Base-by-base conservation (phyloP, 2,329 filamentous ascomycete species). In the Fusarium proliferatum region DNA sequence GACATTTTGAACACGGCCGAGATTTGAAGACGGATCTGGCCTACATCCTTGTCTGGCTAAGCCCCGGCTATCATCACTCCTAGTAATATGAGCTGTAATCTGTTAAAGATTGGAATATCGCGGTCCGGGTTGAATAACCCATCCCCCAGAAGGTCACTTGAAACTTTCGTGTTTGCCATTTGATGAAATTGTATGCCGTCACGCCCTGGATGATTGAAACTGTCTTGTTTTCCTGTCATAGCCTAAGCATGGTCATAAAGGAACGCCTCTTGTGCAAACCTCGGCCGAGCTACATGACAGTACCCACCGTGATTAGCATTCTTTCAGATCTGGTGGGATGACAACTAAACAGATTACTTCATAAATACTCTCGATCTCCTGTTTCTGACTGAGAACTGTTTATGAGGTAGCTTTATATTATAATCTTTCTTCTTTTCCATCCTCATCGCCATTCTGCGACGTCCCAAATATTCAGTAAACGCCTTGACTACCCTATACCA, bases 101-200 rank as follows among this genome's bases (percentile, higher is more conserved):
- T 34, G 48, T 51, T 33, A 51, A 9, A 9, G 5, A 5, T 0
- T 6, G 11, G 0, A 21, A 0, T 0, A 6, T 11, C 1, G 2
- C 3, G 1, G 0, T 13, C 3, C 16, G 7, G 1, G 23, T 23
- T 23, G 23, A 23, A 23, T 23, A 9, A 19, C 5, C 6, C 3
- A 6, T 19, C 5, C 5, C 4, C 7, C 9, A 6, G 13, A 5
- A n/a, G 19, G 26, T 9, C 4, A 6, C 4, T 8, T 4, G 16
- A 10, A 46, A 9, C 7, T 13, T 19, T 12, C 11, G 3, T 2
- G 0, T 10, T 26, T 9, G 4, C 8, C 4, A 16, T n/a, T n/a
- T 15, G 1, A 12, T 39, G 3, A 0, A 13, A 9, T 0, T 13
- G 11, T 3, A 21, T 41, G 12, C 7, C 9, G 3, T 5, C 12